Base-by-base conservation (phyloP, 768 basidiomycete species). In the Pleurotus citrinopileatus region DNA sequence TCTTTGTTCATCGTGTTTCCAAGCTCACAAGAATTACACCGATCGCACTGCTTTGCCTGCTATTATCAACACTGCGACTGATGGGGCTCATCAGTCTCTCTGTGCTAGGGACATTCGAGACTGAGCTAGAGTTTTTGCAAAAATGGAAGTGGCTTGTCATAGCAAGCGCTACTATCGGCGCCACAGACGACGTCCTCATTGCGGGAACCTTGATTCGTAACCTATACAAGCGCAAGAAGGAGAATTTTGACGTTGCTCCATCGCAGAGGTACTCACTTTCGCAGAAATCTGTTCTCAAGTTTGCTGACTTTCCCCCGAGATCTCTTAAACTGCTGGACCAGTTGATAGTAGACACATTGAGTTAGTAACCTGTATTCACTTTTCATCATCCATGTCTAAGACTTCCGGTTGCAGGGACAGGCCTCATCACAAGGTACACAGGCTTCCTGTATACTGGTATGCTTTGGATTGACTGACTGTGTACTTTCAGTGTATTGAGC, bases 341-440 rank as follows among this genome's bases (percentile, higher is more conserved):
- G 22, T 36, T 50, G 28, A 50, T 50, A 3, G 47, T 50, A 4
- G 47, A 50, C 17, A 50, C 47, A 4, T 25, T 50, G 20, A 34
- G 47, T 50, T 7, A 50, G 47, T 50, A 2, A 10, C 2, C 22
- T 13, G 4, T 15, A 26, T 32, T 28, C 26, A 28, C 13, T 19
- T 20, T 7, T n/a, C 32, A 6, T 26, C 25, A 27, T 7, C 3
- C 20, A 6, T 1, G n/a, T n/a, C n/a, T n/a, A n/a, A n/a, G n/a
- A n/a, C n/a, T n/a, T n/a, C n/a, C 20, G 17, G 8, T 23, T 17
- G 28, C 9, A 50, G 47, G 29, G 7, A 50, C 47, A 22, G 47
- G 47, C 3, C 29, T 50, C 6, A 29, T 50, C 9, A 50, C 15
- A 13, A 50, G 47, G 47, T 36, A 50, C 4, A n/a, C 20, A 32